phyloP scores from a whole-genome alignment of 108 stramenopile species.

The Schizochytrium sp. region DNA sequence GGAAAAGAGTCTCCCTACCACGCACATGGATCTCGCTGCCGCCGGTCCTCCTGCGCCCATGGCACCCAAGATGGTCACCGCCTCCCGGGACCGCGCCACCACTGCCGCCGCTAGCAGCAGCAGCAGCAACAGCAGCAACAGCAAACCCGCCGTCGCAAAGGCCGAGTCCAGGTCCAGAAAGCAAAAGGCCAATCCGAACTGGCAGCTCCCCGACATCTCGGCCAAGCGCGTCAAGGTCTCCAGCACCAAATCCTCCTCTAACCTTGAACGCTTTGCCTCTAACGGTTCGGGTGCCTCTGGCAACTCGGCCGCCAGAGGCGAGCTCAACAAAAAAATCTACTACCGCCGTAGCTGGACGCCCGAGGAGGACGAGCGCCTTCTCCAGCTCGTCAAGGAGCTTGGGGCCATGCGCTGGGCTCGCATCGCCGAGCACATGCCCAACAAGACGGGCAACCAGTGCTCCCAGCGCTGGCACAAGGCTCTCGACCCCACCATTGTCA shows the following conservation, averaged over 20 bases:
- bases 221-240: not conserved
- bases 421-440: conserved; percentile 38
- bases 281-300: not conserved
- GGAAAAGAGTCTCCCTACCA: not conserved
- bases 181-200: not conserved
- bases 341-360: conserved; percentile 34
- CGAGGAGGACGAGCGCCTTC: conserved; percentile 38
- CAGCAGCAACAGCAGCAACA: too few species aligned
- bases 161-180: not conserved
- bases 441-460: conserved; percentile 34
- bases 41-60: too few species aligned
- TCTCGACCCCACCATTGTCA: conserved; percentile 32
- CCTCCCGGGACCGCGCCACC: not conserved
- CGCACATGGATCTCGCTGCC: too few species aligned
- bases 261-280: not conserved
- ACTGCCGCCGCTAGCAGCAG: not conserved
- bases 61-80: not conserved
- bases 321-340: conserved; percentile 6
- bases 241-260: not conserved
- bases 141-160: not conserved
- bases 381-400: conserved; percentile 40
- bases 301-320: not conserved
- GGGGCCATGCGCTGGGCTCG: conserved; percentile 46
- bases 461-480: conserved; percentile 42
- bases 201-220: not conserved